Evolutionary conservation across 108 stramenopile genomes (phyloP), one percentile per base, ranked within the genome.

Genomic region (Seminavis robusta): DNA sequence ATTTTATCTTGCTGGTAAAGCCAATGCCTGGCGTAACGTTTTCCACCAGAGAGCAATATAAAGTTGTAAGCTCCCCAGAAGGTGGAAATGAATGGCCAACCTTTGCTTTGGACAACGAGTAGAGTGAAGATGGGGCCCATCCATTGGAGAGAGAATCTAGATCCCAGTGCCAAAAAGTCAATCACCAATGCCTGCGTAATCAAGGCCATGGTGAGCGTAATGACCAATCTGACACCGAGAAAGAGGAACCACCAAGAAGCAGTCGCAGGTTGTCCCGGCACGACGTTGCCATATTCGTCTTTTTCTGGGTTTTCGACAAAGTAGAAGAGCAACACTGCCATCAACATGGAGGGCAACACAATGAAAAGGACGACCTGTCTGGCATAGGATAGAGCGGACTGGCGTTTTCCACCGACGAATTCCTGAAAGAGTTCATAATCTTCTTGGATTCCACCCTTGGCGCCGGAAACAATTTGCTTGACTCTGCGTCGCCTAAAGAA

Each of bases 61-160:
- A 58, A 63, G 46, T 65, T 28, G n/a, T 52, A 21, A 20, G 61
- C 42, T 1, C 43, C 40, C 75, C 75, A 76, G 11, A 60, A 49
- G 46, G 3, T 70, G 9, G 9, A 71, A 43, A 25, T 40, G 48
- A 21, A 75, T 15, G 77, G 77, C 74, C 74, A 79, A 10, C 77
- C 77, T 52, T 31, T 74, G 53, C 67, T 47, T 48, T 83, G 81
- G 23, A 78, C 59, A 51, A 75, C 52, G 47, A 67, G 44, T 2
- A 83, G 59, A 13, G 77, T 66, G 25, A 68, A 37, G 37, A 67
- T 47, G 3, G 61, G 66, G 4, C 75, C 75, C 33, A 65, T 2
- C 4, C 55, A 29, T 0, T 58, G 62, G 31, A 65, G 11, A 25
- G 51, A 26, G 1, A 45, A 21, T 27, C 41, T 50, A 21, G 62